Base-by-base conservation (phyloP, 2,329 filamentous ascomycete species). In the Fusarium sp. region DNA sequence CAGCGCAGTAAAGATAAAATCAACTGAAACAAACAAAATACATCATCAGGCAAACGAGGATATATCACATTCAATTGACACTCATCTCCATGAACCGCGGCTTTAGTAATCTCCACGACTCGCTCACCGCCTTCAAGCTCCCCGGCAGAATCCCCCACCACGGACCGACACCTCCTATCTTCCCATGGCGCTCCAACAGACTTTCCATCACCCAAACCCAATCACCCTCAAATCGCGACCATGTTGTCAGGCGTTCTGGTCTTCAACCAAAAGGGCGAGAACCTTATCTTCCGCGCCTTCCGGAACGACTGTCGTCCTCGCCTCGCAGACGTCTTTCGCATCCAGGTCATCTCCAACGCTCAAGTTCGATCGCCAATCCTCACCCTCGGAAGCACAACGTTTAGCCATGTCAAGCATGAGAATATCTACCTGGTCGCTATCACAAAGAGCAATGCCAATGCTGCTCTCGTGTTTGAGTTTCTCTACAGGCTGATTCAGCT, bases 261-360 rank as follows among this genome's bases (percentile, higher is more conserved):
- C 78, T 99, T 99, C 89, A 99, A 99, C 79, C 96, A 99, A 84
- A 99, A 99, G 86, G 96, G 96, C 85, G 96, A 99, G 87, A 98
- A 99, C 85, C 94, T 99, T 81, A 99, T 99, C 84, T 98, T 99
- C 87, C 94, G 96, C 81, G 95, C 96, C 79, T 99, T 99, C 85
- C 95, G 96, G 81, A 98, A 98, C 83, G 97, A 99, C 86, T 98
- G 96, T 85, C 94, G 97, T 65, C 96, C 96, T 63, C 94, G 96
- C 60, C 93, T 99, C 75, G 96, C 96, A 85, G 96, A 99, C 82
- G 96, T 99, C 86, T 99, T 99, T 85, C 95, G 96, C 84, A 99
- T 99, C 83, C 96, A 99, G 82, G 96, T 99, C 85, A 98, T 99
- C 83, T 98, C 95, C 79, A 99, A 99, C 83, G 92, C 96, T 60